These are phyloP conservation scores for Calonectria honghensis DNA, from an alignment of 2,329 filamentous ascomycete genomes.

Conservation along the genomic window DNA sequence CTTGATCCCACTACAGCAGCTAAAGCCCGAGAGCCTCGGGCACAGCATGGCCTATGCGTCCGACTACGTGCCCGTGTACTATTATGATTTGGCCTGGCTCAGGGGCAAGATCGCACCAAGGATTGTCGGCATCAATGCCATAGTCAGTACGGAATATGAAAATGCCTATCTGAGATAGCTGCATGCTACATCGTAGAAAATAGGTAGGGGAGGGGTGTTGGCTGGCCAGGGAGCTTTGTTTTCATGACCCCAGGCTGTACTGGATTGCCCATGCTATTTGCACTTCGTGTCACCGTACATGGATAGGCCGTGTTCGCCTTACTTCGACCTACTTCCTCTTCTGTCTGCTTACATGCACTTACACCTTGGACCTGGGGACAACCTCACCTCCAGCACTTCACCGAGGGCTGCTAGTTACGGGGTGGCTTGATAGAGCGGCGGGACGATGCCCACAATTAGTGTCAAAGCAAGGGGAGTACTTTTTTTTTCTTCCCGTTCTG, in stretches of 20 bases:
- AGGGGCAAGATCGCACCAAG: constrained; percentile 27
- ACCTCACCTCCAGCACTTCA: constrained; percentile 24
- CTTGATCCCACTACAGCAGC: constrained; percentile 23
- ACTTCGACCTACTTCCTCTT: constrained; percentile 1
- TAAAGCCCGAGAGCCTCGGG: constrained; percentile 23
- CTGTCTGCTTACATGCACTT: constrained; percentile 22
- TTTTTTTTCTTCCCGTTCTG: constrained; percentile 34
- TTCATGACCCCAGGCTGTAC: constrained; percentile 14
- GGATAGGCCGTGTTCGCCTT: constrained; percentile 2
- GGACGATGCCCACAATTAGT: constrained; percentile 31
- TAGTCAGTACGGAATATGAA: constrained; percentile 22
- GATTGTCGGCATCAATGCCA: constrained; percentile 28
- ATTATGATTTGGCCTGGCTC: constrained; percentile 21
- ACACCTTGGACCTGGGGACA: constrained; percentile 12
- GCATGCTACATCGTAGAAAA: constrained; percentile 23
- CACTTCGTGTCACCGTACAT: constrained; percentile 24
- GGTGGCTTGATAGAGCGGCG: constrained; percentile 26
- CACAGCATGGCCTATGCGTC: constrained; percentile 20
- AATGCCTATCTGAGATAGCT: constrained; percentile 39
- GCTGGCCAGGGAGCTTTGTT: constrained; percentile 38
- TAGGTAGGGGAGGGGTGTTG: constrained; percentile 15
- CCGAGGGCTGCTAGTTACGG: constrained; percentile 10
- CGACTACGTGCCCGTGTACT: constrained; percentile 13
- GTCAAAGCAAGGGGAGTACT: constrained; percentile 28
- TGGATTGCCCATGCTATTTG: constrained; percentile 14